Base-by-base conservation (phyloP, 1,284 basidiomycete genomes). In the Ustilago crameri region DNA sequence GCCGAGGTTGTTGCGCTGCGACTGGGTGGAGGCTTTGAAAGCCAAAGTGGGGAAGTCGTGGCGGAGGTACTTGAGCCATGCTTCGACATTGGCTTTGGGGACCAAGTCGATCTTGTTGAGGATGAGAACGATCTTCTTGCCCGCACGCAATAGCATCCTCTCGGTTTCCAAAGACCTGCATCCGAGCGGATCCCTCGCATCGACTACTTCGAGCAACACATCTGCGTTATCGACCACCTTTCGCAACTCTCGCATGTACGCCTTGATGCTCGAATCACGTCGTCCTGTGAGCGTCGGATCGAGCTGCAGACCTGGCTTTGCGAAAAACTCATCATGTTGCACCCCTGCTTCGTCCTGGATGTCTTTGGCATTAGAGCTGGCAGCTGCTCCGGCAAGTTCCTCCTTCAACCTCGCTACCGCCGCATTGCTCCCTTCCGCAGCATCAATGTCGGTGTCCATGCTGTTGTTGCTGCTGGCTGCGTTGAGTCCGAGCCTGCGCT, bases 141-240 rank as follows among this genome's bases (percentile, higher is more conserved):
- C 79, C 14, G 66, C 64, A 2, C 65, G 52, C 34, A 73, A 43
- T 9, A 76, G 71, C 63, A 80, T 75, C 9, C 57, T 43, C 47
- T 83, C 81, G 9, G 81, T 75, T 34, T 60, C 50, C 9, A 67
- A 34, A 10, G 78, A 81, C 14, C 84, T 94, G 87, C 52, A 98
- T 8, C 80, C 80, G 12, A 83, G 63, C 1, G 81, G 81, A 63
- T 83, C 81, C 18, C 81, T 65, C 23, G 81, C 81, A 51, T 83
- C 81, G 42, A 83, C 50, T 14, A 83, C 80, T 51, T 83, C 61
- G 35, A 83, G 88, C 52, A 98, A 86, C 27, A 98, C 92, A 83
- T 98, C 95, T 61, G 91, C 90, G 75, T 94, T 88, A 74, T 96
- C 93, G 59, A 98, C 90, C 45, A 98, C 95, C 85, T 93, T 95